Evolutionary conservation across 768 basidiomycete species (phyloP), one percentile per base, ranked within the genome.

Genomic region (Lenzites betulinus): DNA sequence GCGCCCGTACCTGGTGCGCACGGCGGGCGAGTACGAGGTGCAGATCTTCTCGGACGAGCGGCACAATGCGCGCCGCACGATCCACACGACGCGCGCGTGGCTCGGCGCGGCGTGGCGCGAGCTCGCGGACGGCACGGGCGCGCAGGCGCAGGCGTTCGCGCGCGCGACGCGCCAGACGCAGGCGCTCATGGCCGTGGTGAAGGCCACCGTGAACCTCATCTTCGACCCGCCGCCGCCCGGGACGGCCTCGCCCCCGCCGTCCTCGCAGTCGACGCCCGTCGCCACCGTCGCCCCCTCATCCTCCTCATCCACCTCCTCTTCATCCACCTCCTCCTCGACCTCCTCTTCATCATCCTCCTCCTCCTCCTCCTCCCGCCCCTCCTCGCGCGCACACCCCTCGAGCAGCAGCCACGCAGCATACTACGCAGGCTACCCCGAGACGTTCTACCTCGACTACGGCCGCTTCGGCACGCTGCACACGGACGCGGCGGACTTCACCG

Each of bases 1-100:
- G n/a, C 88, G 94, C 51, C 92, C 93, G n/a, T 93, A 88, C 77
- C 83, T 97, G 58, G 81, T 92, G 66, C 84, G 87, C 60, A 86
- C 87, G 39, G 87, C 94, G 1, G 85, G 88, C 22, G 84, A 86
- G 41, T 92, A 90, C 68, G 93, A 96, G 71, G 80, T 88, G 64
- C 83, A 85, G 69, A 85, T 86, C 26, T 91, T 95, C 77, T 84
- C 86, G 72, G 79, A 81, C 66, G 78, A 82, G 60, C 80, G 71
- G 75, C 63, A 66, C 51, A 64, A 63, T 35, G 64, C 66, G 30
- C 62, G 65, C 25, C 63, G 66, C 49, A 81, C 83, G 12, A 35
- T 88, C 48, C 75, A 75, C 60, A 69, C 80, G 42, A 88, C 90
- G 43, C 83, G 83, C 46, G 77, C 81, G 69, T 92, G 91, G 90